Evolutionary conservation across 148 eudicot species (phyloP).

Genomic region (Limonium bicolor): DNA sequence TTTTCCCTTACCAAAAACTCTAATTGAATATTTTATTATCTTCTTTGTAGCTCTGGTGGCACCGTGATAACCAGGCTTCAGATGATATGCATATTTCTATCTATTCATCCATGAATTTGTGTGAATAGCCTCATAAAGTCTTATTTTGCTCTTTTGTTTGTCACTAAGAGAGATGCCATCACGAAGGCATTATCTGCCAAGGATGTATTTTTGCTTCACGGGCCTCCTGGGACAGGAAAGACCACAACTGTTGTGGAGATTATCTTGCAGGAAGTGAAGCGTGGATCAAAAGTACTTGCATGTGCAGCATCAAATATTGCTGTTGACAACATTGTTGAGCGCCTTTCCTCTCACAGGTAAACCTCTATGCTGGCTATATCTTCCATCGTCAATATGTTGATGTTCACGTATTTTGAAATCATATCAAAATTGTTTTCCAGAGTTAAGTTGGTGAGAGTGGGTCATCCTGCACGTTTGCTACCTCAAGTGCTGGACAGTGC

Average conservation of each 20-base stretch:
- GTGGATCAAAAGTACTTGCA: conserved; percentile 96
- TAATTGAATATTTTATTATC: no score
- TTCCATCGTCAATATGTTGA: no score
- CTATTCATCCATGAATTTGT: no score
- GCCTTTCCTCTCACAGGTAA: conserved; percentile 84
- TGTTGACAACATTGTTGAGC: conserved; percentile 92
- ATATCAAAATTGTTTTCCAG: conserved; percentile 33
- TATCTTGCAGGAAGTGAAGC: conserved; percentile 92
- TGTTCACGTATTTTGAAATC: no score
- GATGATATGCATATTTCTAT: no score
- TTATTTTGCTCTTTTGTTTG: no score
- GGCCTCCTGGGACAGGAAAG: conserved; percentile 99
- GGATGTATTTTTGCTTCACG: conserved; percentile 82
- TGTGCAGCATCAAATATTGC: conserved; percentile 99
- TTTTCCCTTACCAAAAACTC: conserved; percentile 1
- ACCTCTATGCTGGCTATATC: neutral
- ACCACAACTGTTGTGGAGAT: conserved; percentile 95
- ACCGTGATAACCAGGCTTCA: no score
- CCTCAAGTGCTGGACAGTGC: conserved; percentile 97
- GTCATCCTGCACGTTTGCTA: conserved; percentile 96
- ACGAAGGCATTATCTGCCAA: conserved; percentile 80
- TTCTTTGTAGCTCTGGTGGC: no score
- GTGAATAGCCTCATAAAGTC: no score
- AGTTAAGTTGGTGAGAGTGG: conserved; percentile 91
- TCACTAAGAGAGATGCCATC: conserved; percentile 72